Evolutionary conservation across 208 protist genomes (phyloP), one percentile per base, ranked within the genome.

Genomic region (Crithidia thermophila): DNA sequence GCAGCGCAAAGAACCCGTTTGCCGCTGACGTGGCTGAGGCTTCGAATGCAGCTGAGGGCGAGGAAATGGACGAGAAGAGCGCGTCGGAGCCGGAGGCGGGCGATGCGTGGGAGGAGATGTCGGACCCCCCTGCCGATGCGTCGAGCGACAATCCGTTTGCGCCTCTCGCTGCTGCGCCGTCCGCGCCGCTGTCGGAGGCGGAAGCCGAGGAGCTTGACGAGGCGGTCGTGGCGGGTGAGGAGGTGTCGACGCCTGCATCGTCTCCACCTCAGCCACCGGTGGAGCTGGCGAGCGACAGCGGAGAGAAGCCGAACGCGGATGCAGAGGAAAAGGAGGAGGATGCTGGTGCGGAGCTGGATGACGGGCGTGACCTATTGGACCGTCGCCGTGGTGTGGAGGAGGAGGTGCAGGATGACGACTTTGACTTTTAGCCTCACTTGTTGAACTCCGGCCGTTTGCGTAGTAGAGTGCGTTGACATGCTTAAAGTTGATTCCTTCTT

Each of bases 391-490:
- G 68, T 25, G 69, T 63, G 4, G 60, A 57, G 46, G 69, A 64
- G 10, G 55, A 23, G 28, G 39, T 77, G 40, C 56, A 72, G 28
- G 71, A 69, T 14, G 56, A 69, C 21, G 71, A 77, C 31, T 77
- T 77, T 39, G 71, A 77, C 42, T 77, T 77, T 67, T 77, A 72
- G 45, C 21, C 31, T 56, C 16, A 33, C 16, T 59, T 45, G 33
- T 45, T 59, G n/a, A n/a, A n/a, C n/a, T n/a, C n/a, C n/a, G n/a
- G n/a, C n/a, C n/a, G n/a, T n/a, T n/a, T n/a, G n/a, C n/a, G n/a
- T n/a, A n/a, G n/a, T n/a, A n/a, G n/a, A n/a, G n/a, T n/a, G n/a
- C n/a, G n/a, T n/a, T n/a, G n/a, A n/a, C n/a, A n/a, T n/a, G n/a
- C n/a, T n/a, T n/a, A n/a, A n/a, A n/a, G 21, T 49, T 7, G 10